Conservation (phyloP, 2,329 filamentous ascomycete species). For the Aspergillus ibericus region DNA sequence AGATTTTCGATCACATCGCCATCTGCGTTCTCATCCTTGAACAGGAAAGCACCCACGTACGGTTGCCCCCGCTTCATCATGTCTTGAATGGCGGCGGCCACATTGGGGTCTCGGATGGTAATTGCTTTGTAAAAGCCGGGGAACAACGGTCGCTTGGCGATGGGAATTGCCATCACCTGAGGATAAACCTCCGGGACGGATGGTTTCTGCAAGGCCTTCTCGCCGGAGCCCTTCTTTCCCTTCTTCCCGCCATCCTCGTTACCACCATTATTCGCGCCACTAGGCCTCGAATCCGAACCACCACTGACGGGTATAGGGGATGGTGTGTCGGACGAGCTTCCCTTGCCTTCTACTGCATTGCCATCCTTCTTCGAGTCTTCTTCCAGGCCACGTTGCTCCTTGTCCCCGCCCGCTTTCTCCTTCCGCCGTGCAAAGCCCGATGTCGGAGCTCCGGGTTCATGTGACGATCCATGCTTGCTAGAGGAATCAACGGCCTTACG, state of each 20-base stretch:
- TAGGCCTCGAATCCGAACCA: slow-evolving; percentile 49
- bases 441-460: slow-evolving; percentile 35
- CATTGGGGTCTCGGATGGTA: slow-evolving; percentile 89
- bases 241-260: slow-evolving; percentile 68
- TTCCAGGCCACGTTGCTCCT: slow-evolving; percentile 37
- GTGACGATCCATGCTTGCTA: slow-evolving; percentile 26
- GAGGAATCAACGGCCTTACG: slow-evolving; percentile 43
- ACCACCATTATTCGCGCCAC: slow-evolving; percentile 54
- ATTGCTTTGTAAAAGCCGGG: slow-evolving; percentile 99
- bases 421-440: slow-evolving; percentile 41
- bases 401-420: slow-evolving; percentile 38
- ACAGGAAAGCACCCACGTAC: slow-evolving; percentile 93
- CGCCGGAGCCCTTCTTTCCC: slow-evolving; percentile 66
- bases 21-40: slow-evolving; percentile 94
- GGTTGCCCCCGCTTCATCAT: slow-evolving; percentile 96
- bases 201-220: slow-evolving; percentile 80
- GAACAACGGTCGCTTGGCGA: slow-evolving; percentile 88
- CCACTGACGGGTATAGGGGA: slow-evolving; percentile 42
- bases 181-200: slow-evolving; percentile 93
- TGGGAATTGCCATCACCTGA: slow-evolving; percentile 95
- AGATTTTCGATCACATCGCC: slow-evolving; percentile 88
- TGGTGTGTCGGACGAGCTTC: slow-evolving; percentile 50
- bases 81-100: slow-evolving; percentile 88
- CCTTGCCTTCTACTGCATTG: slow-evolving; percentile 45
- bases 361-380: slow-evolving; percentile 45